phyloP scores from a whole-genome alignment of 495 filamentous ascomycete genomes.

The Tuber microsphaerosporum region DNA sequence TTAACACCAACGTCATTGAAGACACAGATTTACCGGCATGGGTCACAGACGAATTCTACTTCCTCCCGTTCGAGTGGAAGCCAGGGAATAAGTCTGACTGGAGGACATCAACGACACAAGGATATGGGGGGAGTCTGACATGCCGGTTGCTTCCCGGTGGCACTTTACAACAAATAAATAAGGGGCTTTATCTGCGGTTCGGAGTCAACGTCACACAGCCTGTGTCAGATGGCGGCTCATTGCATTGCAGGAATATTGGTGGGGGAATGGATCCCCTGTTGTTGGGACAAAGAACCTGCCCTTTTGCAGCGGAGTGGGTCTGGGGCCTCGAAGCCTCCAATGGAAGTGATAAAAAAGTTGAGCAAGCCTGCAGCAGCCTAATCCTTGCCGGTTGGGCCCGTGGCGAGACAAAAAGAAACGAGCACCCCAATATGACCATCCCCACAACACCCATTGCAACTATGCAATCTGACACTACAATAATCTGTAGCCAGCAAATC shows the following conservation, averaged over 20 bases:
- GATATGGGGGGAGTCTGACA: neutral
- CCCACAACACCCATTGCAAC: too few relatives aligned
- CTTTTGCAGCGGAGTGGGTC: neutral
- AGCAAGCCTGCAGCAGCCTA: slow-evolving; percentile 21
- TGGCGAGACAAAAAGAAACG: neutral
- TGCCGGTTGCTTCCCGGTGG: too few relatives aligned
- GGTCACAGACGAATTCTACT: too few relatives aligned
- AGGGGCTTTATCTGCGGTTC: neutral
- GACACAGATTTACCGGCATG: too few relatives aligned
- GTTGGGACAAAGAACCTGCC: neutral
- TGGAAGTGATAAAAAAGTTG: neutral
- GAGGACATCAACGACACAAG: too few relatives aligned
- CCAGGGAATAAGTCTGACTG: too few relatives aligned
- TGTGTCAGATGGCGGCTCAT: neutral
- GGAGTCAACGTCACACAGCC: slow-evolving; percentile 9
- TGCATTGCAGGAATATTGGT: slow-evolving; percentile 2
- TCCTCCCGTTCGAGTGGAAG: too few relatives aligned
- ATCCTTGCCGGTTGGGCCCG: slow-evolving; percentile 27
- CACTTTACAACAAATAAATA: too few relatives aligned
- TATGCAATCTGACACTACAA: too few relatives aligned
- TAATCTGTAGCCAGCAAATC: too few relatives aligned
- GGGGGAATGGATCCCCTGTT: neutral
- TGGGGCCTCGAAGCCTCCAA: slow-evolving; percentile 1
- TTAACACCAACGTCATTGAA: too few relatives aligned
- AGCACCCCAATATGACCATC: too few relatives aligned